Conservation (phyloP, 2,329 filamentous ascomycete species). For the Canariomyces notabilis region DNA sequence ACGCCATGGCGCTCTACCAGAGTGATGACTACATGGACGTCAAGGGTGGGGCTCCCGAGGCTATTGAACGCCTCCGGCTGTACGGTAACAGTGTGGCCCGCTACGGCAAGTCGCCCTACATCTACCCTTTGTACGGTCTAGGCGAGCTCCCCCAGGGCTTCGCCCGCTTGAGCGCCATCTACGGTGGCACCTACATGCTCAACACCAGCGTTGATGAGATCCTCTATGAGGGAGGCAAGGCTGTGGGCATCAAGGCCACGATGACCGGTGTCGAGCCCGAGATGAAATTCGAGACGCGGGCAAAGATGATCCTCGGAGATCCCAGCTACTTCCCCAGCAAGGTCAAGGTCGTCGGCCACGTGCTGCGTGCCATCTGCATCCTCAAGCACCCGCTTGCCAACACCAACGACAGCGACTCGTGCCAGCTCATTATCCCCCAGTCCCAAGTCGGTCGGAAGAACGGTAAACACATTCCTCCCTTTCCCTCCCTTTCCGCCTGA, state of each 20-base stretch:
- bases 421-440: slow-evolving; percentile 95
- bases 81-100: slow-evolving; percentile 97
- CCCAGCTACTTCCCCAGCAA: slow-evolving; percentile 94
- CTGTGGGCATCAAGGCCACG: slow-evolving; percentile 93
- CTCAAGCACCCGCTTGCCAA: slow-evolving; percentile 90
- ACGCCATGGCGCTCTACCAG: slow-evolving; percentile 95
- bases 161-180: slow-evolving; percentile 94
- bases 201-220: slow-evolving; percentile 93
- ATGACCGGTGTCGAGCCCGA: slow-evolving; percentile 80
- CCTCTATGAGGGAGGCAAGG: slow-evolving; percentile 76
- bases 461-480: slow-evolving; percentile 50
- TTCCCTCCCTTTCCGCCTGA: not conserved
- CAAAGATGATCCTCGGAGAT: slow-evolving; percentile 92
- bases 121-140: slow-evolving; percentile 96
- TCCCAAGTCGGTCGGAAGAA: slow-evolving; percentile 96
- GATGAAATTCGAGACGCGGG: slow-evolving; percentile 95
- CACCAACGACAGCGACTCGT: slow-evolving; percentile 82
- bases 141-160: slow-evolving; percentile 97
- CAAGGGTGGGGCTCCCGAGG: slow-evolving; percentile 70
- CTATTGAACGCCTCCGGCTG: slow-evolving; percentile 85
- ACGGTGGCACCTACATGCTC: slow-evolving; percentile 98
- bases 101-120: slow-evolving; percentile 98
- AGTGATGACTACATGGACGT: slow-evolving; percentile 80
- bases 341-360: slow-evolving; percentile 79
- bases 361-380: slow-evolving; percentile 95